Percentiles rank a stretch among this genome's conserved stretches.
phyloP scores from a whole-genome alignment of 2,329 filamentous ascomycete species.

The Metarhizium rileyi region DNA sequence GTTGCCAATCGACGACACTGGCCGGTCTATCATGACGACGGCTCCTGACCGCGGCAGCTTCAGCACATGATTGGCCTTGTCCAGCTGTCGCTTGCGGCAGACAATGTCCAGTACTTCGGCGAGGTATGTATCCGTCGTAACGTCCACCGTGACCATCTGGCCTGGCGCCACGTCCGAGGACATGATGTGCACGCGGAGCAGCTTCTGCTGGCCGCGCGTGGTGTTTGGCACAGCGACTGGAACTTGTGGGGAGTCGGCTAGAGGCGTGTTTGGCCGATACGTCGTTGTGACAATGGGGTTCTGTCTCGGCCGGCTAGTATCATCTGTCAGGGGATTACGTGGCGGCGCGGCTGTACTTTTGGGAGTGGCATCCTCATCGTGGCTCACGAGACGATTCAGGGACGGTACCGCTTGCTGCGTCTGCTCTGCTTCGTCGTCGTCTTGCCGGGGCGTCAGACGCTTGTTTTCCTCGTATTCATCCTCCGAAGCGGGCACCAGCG shows the following conservation, averaged over 20 bases:
- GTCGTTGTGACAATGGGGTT: conserved; percentile 56
- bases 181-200: conserved; percentile 62
- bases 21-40: conserved; percentile 66
- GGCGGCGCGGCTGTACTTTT: conserved; percentile 19
- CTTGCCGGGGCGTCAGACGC: conserved; percentile 55
- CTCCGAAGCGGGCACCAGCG: conserved; percentile 61
- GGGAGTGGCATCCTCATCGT: conserved; percentile 11
- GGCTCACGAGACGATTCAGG: background rate
- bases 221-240: conserved; percentile 33
- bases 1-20: conserved; percentile 68
- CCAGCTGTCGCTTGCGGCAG: conserved; percentile 66
- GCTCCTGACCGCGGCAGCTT: conserved; percentile 67
- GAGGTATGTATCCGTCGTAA: conserved; percentile 74
- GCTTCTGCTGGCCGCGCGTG: conserved; percentile 55
- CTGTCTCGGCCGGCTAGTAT: conserved; percentile 29
- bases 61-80: conserved; percentile 70
- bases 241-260: conserved; percentile 47
- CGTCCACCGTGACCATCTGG: conserved; percentile 64
- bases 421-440: conserved; percentile 44
- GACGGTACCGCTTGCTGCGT: conserved; percentile 4
- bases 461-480: conserved; percentile 62
- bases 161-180: conserved; percentile 60
- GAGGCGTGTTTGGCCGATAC: conserved; percentile 41
- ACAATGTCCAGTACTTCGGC: conserved; percentile 72
- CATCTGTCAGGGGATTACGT: conserved; percentile 18